phyloP scores from a whole-genome alignment of 345 rosid species.

The Syzygium jambos region DNA sequence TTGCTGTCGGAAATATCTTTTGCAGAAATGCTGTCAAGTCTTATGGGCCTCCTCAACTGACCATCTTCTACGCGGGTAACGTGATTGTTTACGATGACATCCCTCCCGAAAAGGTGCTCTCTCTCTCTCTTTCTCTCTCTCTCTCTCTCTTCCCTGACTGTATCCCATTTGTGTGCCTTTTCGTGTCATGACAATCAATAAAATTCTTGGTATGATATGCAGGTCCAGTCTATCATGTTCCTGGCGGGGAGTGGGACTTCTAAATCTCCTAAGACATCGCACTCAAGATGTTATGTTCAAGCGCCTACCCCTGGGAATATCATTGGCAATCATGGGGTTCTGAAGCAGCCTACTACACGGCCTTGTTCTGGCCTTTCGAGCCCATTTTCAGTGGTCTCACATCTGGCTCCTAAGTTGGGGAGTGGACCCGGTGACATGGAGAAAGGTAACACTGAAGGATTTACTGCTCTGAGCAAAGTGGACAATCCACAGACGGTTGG shows the following conservation, averaged over 20 bases:
- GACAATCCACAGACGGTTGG: constrained; percentile 21
- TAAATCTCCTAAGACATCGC: constrained; percentile 10
- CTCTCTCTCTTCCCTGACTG: neutral
- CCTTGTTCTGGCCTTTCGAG: constrained; percentile 32
- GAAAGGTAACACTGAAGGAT: neutral
- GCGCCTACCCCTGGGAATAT: constrained; percentile 15
- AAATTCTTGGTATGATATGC: constrained; percentile 4
- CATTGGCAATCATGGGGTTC: constrained; percentile 15
- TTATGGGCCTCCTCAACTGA: constrained; percentile 42
- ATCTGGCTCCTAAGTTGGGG: constrained; percentile 30
- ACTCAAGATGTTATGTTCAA: constrained; percentile 23
- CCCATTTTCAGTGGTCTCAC: constrained; percentile 53
- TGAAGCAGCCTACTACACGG: constrained; percentile 19
- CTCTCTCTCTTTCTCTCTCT: neutral
- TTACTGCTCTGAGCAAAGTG: constrained; percentile 23
- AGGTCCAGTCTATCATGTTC: constrained; percentile 82
- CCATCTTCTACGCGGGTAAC: constrained; percentile 64
- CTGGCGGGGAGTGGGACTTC: constrained; percentile 51
- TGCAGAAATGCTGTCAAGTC: constrained; percentile 28
- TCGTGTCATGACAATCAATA: neutral
- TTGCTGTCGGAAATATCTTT: neutral
- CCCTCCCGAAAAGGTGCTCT: constrained; percentile 57
- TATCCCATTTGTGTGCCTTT: neutral
- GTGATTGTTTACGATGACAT: constrained; percentile 59
- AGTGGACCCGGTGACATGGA: constrained; percentile 30